Conservation (phyloP, 1,139 yeast species). For the Pichia norvegensis region DNA sequence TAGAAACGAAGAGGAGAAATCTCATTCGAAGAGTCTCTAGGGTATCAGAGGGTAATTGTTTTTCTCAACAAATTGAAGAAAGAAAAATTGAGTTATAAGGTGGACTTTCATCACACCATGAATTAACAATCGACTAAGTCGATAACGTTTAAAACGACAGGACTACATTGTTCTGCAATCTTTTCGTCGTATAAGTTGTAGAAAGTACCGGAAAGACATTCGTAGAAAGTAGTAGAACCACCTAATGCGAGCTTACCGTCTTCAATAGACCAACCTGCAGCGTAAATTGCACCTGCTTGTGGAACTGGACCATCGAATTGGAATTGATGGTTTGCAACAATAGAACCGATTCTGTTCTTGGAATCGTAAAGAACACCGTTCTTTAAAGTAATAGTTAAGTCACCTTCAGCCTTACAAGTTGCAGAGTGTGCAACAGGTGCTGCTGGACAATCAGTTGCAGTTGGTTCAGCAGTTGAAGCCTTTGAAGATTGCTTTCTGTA, state of each 20-base stretch:
- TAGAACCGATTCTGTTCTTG: conserved; percentile 66
- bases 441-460: conserved; percentile 26
- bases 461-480: conserved; percentile 27
- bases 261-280: conserved; percentile 73
- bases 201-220: conserved; percentile 73
- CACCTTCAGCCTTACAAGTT: conserved; percentile 44
- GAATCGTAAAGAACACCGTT: conserved; percentile 51
- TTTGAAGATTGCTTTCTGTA: conserved; percentile 31
- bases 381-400: conserved; percentile 49
- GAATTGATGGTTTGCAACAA: conserved; percentile 80
- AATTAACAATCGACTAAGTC: conserved; percentile 53
- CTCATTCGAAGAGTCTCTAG: background rate
- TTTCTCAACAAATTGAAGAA: background rate
- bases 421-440: conserved; percentile 35
- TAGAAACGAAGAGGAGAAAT: background rate
- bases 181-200: conserved; percentile 72
- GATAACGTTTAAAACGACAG: conserved; percentile 55
- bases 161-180: conserved; percentile 57
- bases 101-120: conserved; percentile 3
- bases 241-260: conserved; percentile 70
- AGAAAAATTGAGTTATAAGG: background rate
- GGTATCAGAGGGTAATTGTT: conserved; percentile 4
- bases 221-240: conserved; percentile 54
- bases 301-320: conserved; percentile 89
- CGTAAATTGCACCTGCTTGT: conserved; percentile 81